phyloP scores from a whole-genome alignment of 768 basidiomycete species.

The Hortiboletus campestris region DNA sequence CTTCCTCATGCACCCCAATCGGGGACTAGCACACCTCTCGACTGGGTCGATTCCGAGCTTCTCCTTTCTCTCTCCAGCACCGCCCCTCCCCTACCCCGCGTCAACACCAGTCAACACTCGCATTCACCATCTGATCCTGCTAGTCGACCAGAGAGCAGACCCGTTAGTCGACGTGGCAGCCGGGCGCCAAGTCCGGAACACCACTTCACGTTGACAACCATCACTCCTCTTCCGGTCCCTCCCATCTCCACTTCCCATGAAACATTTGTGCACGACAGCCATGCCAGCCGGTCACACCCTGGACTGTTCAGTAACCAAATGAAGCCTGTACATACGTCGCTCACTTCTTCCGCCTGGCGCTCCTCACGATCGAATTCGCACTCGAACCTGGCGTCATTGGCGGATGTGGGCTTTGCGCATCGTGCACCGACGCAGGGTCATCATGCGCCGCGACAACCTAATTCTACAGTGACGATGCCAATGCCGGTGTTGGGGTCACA shows the following conservation, averaged over 20 bases:
- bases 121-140: slow-evolving; percentile 25
- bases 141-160: slow-evolving; percentile 27
- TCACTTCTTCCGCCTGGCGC: slow-evolving; percentile 44
- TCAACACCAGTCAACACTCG: slow-evolving; percentile 14
- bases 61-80: slow-evolving; percentile 57
- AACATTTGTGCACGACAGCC: slow-evolving; percentile 51
- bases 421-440: slow-evolving; percentile 2
- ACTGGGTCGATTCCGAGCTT: slow-evolving; percentile 86
- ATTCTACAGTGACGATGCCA: neutral
- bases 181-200: slow-evolving; percentile 63
- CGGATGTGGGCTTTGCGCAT: neutral
- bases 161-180: slow-evolving; percentile 38
- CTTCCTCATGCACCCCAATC: slow-evolving; percentile 44
- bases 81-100: slow-evolving; percentile 23
- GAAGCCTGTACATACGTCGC: slow-evolving; percentile 51
- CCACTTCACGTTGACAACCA: slow-evolving; percentile 10
- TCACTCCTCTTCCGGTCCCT: neutral
- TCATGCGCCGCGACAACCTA: neutral
- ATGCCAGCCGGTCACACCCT: slow-evolving; percentile 52
- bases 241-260: slow-evolving; percentile 33
- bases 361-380: slow-evolving; percentile 37
- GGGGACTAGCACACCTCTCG: slow-evolving; percentile 49
- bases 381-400: slow-evolving; percentile 26
- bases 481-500: slow-evolving; percentile 1
- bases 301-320: slow-evolving; percentile 56